Conservation (phyloP, 768 basidiomycete genomes). For the Lactifluus subvellereus region DNA sequence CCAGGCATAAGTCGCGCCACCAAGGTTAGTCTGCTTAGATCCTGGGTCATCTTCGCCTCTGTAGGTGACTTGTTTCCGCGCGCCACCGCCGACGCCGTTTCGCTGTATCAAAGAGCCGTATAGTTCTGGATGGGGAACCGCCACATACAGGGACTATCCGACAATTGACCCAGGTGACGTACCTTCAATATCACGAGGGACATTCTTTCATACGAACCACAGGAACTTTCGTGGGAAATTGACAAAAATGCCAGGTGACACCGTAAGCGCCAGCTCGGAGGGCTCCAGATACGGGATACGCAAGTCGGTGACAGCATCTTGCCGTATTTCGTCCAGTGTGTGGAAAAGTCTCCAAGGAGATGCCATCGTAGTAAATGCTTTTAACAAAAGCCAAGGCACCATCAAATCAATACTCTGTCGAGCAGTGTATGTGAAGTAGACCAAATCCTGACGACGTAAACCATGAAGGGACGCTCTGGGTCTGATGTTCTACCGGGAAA, state of each 20-base stretch:
- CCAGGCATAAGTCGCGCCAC: not conserved
- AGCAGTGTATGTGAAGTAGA: not conserved
- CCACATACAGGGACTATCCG: not conserved
- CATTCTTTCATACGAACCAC: not conserved
- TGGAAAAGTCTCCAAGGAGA: conserved; percentile 16
- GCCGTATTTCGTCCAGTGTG: not conserved
- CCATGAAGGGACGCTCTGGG: not conserved
- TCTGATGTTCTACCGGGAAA: not conserved
- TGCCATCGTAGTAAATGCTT: not conserved
- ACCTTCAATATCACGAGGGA: conserved; percentile 5
- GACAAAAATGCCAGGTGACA: not conserved
- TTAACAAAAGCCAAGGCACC: conserved; percentile 10
- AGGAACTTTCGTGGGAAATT: not conserved
- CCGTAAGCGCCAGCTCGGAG: not conserved
- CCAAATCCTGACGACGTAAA: conserved; percentile 1
- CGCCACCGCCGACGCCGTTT: not conserved
- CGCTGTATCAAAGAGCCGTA: not conserved
- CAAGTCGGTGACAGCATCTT: not conserved
- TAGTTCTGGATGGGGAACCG: not conserved
- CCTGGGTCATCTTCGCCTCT: not conserved
- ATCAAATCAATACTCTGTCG: not conserved
- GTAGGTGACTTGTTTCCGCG: not conserved
- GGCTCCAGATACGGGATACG: not conserved
- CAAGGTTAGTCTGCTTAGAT: not conserved
- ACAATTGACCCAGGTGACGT: not conserved